Conservation (phyloP, 139 green algal species). For the Parachlorella kessleri region DNA sequence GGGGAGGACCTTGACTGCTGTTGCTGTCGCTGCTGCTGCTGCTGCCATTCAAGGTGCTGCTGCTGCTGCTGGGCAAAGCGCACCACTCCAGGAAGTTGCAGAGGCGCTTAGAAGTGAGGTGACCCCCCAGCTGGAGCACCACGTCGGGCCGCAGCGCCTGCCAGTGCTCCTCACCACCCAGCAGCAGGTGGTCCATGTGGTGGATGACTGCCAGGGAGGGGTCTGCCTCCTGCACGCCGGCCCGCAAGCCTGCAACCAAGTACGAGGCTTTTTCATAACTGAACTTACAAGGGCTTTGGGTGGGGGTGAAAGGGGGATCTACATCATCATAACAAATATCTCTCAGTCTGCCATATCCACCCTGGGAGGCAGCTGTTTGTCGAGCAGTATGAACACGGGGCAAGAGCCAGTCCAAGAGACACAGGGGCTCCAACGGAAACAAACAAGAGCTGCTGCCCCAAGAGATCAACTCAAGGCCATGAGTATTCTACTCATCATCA, state of each 20-base stretch:
- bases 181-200: slow-evolving; percentile 83
- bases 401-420: too few species aligned
- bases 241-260: neutral
- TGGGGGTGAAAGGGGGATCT: too few species aligned
- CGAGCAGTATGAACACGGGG: too few species aligned
- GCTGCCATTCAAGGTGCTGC: slow-evolving; percentile 5
- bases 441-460: too few species aligned
- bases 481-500: too few species aligned
- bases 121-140: slow-evolving; percentile 81
- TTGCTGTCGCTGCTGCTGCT: neutral
- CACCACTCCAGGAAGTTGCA: slow-evolving; percentile 79
- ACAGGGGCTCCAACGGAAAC: slow-evolving; percentile 52
- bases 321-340: too few species aligned
- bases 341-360: too few species aligned
- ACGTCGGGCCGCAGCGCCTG: slow-evolving; percentile 69
- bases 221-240: neutral
- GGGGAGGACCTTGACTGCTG: neutral
- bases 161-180: slow-evolving; percentile 59
- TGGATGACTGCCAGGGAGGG: slow-evolving; percentile 46
- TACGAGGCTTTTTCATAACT: too few species aligned
- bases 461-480: too few species aligned
- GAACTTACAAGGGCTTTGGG: too few species aligned
- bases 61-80: neutral
- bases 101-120: slow-evolving; percentile 89
- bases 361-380: too few species aligned